Base-by-base conservation (phyloP, 2,329 filamentous ascomycete species). In the Endothia cerciana region DNA sequence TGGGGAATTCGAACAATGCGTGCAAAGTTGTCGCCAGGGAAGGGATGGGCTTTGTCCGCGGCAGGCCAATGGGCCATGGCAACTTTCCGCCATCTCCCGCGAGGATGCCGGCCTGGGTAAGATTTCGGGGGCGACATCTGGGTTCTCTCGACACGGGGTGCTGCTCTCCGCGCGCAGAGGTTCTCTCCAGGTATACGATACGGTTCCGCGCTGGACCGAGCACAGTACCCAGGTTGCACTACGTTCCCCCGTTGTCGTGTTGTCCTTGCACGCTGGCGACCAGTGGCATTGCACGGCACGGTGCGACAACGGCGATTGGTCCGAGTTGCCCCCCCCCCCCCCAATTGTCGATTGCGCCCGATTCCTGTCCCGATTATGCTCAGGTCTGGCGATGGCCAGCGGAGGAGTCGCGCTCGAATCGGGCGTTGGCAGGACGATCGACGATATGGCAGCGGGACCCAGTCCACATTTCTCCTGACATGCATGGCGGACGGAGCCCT, bases 1-100 rank as follows among this genome's bases (percentile, higher is more conserved):
- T 53, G 56, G 56, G 30, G 25, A 60, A 56, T 58, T 43, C 38
- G 4, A 36, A 36, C 61, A 66, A 66, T 60, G 56, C 61, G 43
- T 40, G 49, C 62, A 47, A 51, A 36, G 45, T 49, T 60, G 56
- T 51, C 33, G 53, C 25, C 38, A 53, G 60, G 61, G 43, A n/a
- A 41, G 33, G 60, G 51, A 60, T 40, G 55, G 62, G 51, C 47
- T 53, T 67, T 28, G 33, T 25, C n/a, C 41, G 25, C n/a, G 19
- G 8, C 38, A 36, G 36, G 33, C 56, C 61, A 60, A 64, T 57
- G 41, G 38, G 25, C 22, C 57, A 51, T 55, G 49, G 63, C 62
- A n/a, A n/a, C n/a, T n/a, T n/a, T n/a, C n/a, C n/a, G 41, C 22
- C 45, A 30, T 28, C 47, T 60, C 56, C 60, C 53, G 36, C 45